phyloP scores from a whole-genome alignment of 176 grass and related monocot species.

The Coix lacrymajobi region DNA sequence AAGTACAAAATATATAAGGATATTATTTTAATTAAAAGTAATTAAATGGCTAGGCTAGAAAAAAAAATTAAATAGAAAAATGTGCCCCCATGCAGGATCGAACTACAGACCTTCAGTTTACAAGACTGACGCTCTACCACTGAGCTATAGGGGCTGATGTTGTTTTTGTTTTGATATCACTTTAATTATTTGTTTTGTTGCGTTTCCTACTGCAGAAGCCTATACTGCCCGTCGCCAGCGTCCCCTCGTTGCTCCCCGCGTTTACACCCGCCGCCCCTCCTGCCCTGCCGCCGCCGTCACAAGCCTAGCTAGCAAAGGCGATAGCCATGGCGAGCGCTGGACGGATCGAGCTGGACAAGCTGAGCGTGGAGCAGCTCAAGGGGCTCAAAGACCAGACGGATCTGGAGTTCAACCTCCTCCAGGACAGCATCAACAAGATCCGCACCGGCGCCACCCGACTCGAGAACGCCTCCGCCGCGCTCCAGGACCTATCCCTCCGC shows the following conservation, averaged over 20 bases:
- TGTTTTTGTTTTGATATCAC: neutral
- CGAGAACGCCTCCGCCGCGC: constrained; percentile 64
- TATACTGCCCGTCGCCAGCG: neutral
- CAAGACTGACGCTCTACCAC: constrained; percentile 99
- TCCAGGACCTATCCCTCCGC: constrained; percentile 78
- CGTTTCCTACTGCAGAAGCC: neutral
- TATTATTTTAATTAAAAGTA: too few species aligned
- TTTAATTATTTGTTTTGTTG: neutral
- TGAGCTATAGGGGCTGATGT: constrained; percentile 71
- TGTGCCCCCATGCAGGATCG: constrained; percentile 92
- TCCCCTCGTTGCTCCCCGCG: neutral
- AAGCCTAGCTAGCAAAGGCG: neutral
- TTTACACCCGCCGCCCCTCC: constrained; percentile 6
- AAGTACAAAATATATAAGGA: too few species aligned
- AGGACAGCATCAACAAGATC: constrained; percentile 95
- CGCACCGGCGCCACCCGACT: constrained; percentile 67
- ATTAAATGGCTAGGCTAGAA: too few species aligned
- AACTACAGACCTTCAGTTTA: constrained; percentile 99
- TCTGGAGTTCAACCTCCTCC: constrained; percentile 89
- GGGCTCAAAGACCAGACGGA: constrained; percentile 90
- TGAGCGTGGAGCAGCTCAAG: constrained; percentile 86
- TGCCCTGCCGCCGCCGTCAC: neutral
- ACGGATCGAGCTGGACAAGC: constrained; percentile 61
- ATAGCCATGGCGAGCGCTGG: constrained; percentile 38
- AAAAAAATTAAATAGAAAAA: too few species aligned